Evolutionary conservation across 805 yeast genomes (phyloP).

Genomic region (Yamadazyma kitorensis): DNA sequence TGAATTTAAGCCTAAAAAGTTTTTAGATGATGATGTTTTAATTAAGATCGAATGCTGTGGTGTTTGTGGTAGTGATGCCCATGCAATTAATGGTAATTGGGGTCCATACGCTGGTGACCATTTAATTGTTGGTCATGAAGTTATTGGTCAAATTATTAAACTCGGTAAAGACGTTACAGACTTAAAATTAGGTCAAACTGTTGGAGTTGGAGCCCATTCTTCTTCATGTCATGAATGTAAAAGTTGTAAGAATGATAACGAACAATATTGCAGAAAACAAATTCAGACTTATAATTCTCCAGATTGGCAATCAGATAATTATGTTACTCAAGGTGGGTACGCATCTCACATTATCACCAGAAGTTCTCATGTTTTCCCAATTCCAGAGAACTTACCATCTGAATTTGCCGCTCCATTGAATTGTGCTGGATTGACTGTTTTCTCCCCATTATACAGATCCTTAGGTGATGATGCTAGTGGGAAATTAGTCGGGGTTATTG

Average conservation of each 20-base stretch:
- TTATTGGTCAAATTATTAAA: slow-evolving; percentile 58
- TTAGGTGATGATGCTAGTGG: slow-evolving; percentile 22
- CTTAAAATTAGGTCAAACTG: slow-evolving; percentile 67
- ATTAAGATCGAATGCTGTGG: slow-evolving; percentile 43
- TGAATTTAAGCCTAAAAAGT: slow-evolving; percentile 9
- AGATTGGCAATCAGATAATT: slow-evolving; percentile 31
- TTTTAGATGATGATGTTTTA: slow-evolving; percentile 7
- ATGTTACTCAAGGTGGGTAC: slow-evolving; percentile 47
- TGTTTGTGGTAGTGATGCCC: slow-evolving; percentile 61
- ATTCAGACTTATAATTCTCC: slow-evolving; percentile 49
- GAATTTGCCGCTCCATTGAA: slow-evolving; percentile 49
- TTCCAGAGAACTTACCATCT: slow-evolving; percentile 45
- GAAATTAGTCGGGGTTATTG: slow-evolving; percentile 55
- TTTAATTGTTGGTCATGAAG: slow-evolving; percentile 61
- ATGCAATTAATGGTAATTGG: slow-evolving; percentile 54
- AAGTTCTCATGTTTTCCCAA: slow-evolving; percentile 44
- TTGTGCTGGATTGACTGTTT: slow-evolving; percentile 58
- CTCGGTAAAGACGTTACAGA: slow-evolving; percentile 55
- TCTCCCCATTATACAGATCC: slow-evolving; percentile 40
- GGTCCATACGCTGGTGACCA: slow-evolving; percentile 27
- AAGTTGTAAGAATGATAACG: slow-evolving; percentile 42
- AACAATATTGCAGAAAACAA: slow-evolving; percentile 49
- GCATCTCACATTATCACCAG: slow-evolving; percentile 46
- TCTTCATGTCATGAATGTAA: slow-evolving; percentile 62
- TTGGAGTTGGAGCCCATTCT: slow-evolving; percentile 75